phyloP scores from a whole-genome alignment of 371 early-diverging fungal genomes.

The Mortierella sp. region DNA sequence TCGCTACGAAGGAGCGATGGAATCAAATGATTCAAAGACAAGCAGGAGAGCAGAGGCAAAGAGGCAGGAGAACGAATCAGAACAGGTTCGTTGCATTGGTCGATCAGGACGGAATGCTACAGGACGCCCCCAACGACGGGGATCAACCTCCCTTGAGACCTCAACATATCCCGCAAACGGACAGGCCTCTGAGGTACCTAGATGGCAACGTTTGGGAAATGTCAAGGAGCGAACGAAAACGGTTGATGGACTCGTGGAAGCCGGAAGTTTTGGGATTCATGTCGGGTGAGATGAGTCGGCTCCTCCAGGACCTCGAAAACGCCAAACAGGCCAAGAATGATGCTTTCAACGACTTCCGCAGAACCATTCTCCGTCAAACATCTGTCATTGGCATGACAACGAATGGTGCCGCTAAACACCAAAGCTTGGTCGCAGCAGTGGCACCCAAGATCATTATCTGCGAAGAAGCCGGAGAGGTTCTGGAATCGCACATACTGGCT shows the following conservation, averaged over 20 bases:
- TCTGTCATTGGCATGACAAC: conserved; percentile 64
- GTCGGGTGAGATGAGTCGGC: conserved; percentile 14
- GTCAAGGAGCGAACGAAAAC: conserved; percentile 53
- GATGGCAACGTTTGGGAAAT: conserved; percentile 56
- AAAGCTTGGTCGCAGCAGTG: conserved; percentile 60
- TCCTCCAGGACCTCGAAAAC: conserved; percentile 30
- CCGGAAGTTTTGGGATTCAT: conserved; percentile 21
- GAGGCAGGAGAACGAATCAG: background rate
- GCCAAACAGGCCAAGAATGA: conserved; percentile 27
- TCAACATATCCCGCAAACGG: conserved; percentile 17
- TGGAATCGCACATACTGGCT: conserved; percentile 76
- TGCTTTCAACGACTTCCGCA: conserved; percentile 50
- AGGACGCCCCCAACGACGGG: background rate
- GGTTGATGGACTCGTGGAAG: conserved; percentile 54
- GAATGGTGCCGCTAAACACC: conserved; percentile 63
- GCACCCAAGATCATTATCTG: conserved; percentile 69
- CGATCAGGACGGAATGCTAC: too few species aligned
- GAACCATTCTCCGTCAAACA: conserved; percentile 34
- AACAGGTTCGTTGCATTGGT: background rate
- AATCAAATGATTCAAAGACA: background rate
- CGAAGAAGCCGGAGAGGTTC: conserved; percentile 84
- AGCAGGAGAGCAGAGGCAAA: background rate
- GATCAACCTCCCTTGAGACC: background rate
- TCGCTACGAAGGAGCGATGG: background rate
- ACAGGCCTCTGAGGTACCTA: conserved; percentile 40